These are phyloP conservation scores for Rhazya stricta DNA, from an alignment of 257 asterid species.

Conservation along the genomic window DNA sequence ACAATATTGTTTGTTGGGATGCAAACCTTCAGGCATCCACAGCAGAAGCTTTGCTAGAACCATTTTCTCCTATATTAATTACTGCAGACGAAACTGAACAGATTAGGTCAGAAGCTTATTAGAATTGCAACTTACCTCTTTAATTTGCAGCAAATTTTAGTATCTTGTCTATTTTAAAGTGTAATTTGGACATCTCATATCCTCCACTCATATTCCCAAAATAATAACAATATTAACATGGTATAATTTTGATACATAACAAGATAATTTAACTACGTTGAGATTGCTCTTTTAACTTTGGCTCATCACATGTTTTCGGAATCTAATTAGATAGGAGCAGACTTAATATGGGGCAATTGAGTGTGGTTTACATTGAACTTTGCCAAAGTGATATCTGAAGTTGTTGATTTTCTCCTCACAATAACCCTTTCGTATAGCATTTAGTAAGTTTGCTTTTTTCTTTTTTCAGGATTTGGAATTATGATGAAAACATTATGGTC, in stretches of 20 bases:
- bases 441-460: conserved; percentile 3
- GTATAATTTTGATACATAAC: not conserved
- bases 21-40: conserved; percentile 72
- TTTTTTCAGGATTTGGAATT: conserved; percentile 28
- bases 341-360: not conserved
- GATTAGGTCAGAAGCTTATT: conserved; percentile 47
- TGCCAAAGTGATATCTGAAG: too few relatives aligned
- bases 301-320: not conserved
- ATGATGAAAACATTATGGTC: conserved; percentile 57
- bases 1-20: conserved; percentile 91
- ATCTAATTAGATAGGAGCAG: too few relatives aligned
- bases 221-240: too few relatives aligned
- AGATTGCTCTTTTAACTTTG: not conserved
- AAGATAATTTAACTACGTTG: not conserved
- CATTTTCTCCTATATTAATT: conserved; percentile 64
- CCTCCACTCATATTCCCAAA: too few relatives aligned
- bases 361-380: not conserved
- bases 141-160: not conserved
- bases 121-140: not conserved
- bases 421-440: not conserved
- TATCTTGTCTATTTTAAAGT: conserved; percentile 3
- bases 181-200: too few relatives aligned
- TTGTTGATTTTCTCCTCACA: too few relatives aligned
- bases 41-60: conserved; percentile 59
- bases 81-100: conserved; percentile 72